Base-by-base conservation (phyloP, 495 filamentous ascomycete genomes). In the Chaetomium tenue region DNA sequence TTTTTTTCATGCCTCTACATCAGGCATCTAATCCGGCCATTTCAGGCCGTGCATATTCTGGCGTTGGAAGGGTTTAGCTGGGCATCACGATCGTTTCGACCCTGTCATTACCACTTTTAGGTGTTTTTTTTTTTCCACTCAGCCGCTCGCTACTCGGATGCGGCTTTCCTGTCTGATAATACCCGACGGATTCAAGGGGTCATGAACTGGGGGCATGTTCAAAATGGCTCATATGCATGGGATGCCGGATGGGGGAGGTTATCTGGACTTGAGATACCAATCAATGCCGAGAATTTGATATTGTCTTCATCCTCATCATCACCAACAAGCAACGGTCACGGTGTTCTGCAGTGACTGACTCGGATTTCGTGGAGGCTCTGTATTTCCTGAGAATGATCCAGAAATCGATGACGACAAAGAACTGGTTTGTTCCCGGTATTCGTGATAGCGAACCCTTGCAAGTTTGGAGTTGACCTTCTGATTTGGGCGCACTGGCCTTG, bases 101-200 rank as follows among this genome's bases (percentile, higher is more conserved):
- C 6, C 25, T 62, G 48, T 62, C 48, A 8, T 62, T 30, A n/a
- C n/a, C 22, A 50, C 50, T 12, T 33, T 37, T 60, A n/a, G 16
- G 8, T 4, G 15, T 51, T 51, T 16, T 44, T 12, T 0, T 30
- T 47, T 12, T 58, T 12, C 2, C 33, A 30, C 37, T 42, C 11
- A 15, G 60, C 60, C 60, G 50, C 50, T 62, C 48, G 37, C 42
- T 62, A 39, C 26, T 20, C 8, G 60, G 28, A 44, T 28, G 37
- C 48, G 23, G 50, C 23, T 26, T 28, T 5, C 22, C 37, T 53
- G 16, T 61, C 22, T 60, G 7, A 28, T 61, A 62, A 62, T 62
- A 62, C 57, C 26, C 44, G 25, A n/a, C 23, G 11, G 55, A 20
- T 26, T 2, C 26, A 50, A 30, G 2, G 22, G 42, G 44, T 16